Evolutionary conservation across 768 basidiomycete genomes (phyloP), one percentile per base, ranked within the genome.

Genomic region (Collybia sp.): DNA sequence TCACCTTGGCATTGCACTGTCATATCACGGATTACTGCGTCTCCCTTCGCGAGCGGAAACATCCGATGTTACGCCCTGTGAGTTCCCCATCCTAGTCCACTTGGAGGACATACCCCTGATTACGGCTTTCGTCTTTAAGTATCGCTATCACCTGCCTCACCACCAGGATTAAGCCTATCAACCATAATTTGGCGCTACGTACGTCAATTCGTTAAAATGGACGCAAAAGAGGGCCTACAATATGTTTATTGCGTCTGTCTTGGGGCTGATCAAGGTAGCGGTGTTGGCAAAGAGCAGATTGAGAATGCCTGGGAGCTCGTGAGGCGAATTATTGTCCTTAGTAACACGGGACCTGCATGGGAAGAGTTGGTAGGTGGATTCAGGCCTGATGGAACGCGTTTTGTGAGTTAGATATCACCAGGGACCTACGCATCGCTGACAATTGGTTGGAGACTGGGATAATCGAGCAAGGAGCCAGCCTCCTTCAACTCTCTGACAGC

Each of bases 341-440:
- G 85, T 6, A 88, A 88, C 57, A 74, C 80, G 3, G 87, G 87
- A 1, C 81, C 84, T 5, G 85, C 76, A 12, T 98, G 94, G 90
- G 88, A 93, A 40, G 89, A 91, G 62, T 79, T 99, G 13, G 85
- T 98, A 2, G 95, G 95, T n/a, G 92, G 90, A 9, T 88, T 95
- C 58, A 75, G 88, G 51, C 70, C 82, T 5, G 94, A 99, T 53
- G 93, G 93, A 3, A 83, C 89, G n/a, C 77, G 82, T 71, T 88
- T 87, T 64, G 91, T 92, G 62, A 58, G 88, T 80, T 8, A 15
- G 5, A 3, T 13, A 45, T 47, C 13, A 41, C 44, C 25, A 17
- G 12, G 19, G 36, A 15, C 10, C 3, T 30, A 3, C 12, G 33
- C 42, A 18, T 15, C 32, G 9, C 30, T 30, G 43, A 39, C 43